Evolutionary conservation across 2,329 filamentous ascomycete species (phyloP).

Genomic region (Periconia sp.): DNA sequence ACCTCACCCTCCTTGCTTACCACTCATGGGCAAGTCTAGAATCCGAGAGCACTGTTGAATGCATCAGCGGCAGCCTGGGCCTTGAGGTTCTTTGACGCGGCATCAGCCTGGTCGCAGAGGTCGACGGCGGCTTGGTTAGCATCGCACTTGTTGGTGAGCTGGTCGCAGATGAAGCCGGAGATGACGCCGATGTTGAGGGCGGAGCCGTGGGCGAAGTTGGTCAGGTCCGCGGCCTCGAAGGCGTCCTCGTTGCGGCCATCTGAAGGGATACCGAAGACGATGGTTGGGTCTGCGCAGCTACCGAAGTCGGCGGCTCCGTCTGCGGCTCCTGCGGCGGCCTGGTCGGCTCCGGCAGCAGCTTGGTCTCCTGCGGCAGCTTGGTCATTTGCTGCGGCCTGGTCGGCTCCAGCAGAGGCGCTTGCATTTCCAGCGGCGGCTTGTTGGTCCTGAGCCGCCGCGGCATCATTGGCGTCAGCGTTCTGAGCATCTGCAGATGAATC

Average conservation of each 20-base stretch:
- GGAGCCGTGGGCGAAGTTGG: slow-evolving; percentile 60
- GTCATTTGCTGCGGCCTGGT: neutral
- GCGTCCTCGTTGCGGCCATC: slow-evolving; percentile 55
- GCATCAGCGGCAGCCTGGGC: slow-evolving; percentile 36
- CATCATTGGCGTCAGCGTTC: slow-evolving; percentile 4
- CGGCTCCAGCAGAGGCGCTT: slow-evolving; percentile 3
- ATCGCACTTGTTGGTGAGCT: slow-evolving; percentile 42
- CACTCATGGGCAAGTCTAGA: slow-evolving; percentile 13
- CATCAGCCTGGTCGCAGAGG: slow-evolving; percentile 26
- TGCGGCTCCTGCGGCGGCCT: slow-evolving; percentile 4
- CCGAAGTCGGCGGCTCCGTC: slow-evolving; percentile 48
- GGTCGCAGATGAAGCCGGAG: slow-evolving; percentile 56
- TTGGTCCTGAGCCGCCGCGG: slow-evolving; percentile 1
- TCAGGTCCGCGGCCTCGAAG: slow-evolving; percentile 52
- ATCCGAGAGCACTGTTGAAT: slow-evolving; percentile 35
- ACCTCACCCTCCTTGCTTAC: neutral
- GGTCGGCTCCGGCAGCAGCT: slow-evolving; percentile 2
- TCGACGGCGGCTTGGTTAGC: slow-evolving; percentile 25
- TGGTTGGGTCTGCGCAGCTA: slow-evolving; percentile 55
- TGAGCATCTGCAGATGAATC: too few species aligned
- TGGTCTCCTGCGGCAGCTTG: slow-evolving; percentile 20
- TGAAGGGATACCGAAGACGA: slow-evolving; percentile 56
- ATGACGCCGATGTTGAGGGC: slow-evolving; percentile 57
- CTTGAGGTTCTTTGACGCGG: slow-evolving; percentile 22
- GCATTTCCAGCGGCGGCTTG: slow-evolving; percentile 2